These are phyloP conservation scores for Paralagenidium karlingii DNA, from an alignment of 352 stramenopile species.

Conservation along the genomic window DNA sequence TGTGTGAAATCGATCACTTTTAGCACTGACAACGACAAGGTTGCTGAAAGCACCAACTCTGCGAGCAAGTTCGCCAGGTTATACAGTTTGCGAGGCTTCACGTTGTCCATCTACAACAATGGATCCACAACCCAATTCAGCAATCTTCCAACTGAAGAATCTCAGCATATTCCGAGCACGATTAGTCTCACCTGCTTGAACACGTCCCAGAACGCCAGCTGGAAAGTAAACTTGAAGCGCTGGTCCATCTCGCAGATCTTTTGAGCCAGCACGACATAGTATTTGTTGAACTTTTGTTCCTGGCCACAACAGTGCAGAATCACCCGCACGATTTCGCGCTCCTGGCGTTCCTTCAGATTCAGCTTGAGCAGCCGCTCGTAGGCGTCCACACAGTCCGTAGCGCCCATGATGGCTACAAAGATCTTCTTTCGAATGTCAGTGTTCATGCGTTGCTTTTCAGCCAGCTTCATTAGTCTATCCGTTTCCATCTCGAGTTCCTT, in stretches of 20 bases:
- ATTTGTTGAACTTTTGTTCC: conserved; percentile 90
- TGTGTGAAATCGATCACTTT: conserved; percentile 91
- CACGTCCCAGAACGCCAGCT: conserved; percentile 94
- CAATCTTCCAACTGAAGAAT: neutral
- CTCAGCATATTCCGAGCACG: too few species aligned
- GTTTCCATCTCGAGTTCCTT: conserved; percentile 13
- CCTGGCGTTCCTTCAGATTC: conserved; percentile 82
- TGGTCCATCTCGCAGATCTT: conserved; percentile 91
- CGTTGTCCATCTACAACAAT: conserved; percentile 51
- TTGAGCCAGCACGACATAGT: conserved; percentile 88
- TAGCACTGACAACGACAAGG: conserved; percentile 71
- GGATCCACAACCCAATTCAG: too few species aligned
- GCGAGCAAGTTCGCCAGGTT: conserved; percentile 85
- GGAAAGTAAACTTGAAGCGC: conserved; percentile 93
- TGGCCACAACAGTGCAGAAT: conserved; percentile 88
- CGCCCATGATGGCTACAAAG: conserved; percentile 96
- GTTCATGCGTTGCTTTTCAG: conserved; percentile 96
- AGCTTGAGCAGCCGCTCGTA: conserved; percentile 91
- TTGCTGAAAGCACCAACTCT: conserved; percentile 43
- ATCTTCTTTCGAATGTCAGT: conserved; percentile 91
- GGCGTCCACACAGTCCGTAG: conserved; percentile 90
- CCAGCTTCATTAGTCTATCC: conserved; percentile 81
- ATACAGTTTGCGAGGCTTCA: conserved; percentile 73
- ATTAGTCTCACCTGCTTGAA: too few species aligned
- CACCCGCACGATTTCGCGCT: conserved; percentile 92